Evolutionary conservation across 148 eudicot species (phyloP).

Genomic region (Diospyros kaki): DNA sequence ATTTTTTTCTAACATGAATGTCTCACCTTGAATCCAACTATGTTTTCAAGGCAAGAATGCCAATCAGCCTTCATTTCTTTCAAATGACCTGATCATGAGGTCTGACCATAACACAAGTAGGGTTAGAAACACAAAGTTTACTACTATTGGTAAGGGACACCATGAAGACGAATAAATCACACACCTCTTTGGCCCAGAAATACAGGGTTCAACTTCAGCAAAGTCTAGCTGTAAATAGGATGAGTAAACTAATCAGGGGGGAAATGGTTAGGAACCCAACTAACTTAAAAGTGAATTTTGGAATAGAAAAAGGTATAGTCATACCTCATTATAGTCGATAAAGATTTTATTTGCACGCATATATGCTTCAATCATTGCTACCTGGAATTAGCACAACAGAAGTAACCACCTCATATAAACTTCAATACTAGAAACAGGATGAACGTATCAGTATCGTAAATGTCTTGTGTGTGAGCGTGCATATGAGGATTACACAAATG

Average conservation of each 20-base stretch:
- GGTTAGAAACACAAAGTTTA: constrained; percentile 4
- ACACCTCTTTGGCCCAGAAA: constrained; percentile 69
- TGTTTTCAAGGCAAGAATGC: constrained; percentile 62
- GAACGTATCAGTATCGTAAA: too few relatives aligned
- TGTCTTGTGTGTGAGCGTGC: too few relatives aligned
- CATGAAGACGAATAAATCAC: background rate
- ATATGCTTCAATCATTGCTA: constrained; percentile 66
- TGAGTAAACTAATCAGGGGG: constrained; percentile 31
- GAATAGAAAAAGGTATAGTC: background rate
- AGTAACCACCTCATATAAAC: too few relatives aligned
- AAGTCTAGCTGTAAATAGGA: constrained; percentile 47
- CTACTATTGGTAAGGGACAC: background rate
- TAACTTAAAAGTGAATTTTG: background rate
- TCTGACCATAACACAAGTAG: constrained; percentile 23
- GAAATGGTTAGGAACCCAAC: background rate
- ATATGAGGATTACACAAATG: background rate
- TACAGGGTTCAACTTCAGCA: constrained; percentile 52
- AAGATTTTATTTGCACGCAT: constrained; percentile 63
- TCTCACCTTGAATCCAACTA: constrained; percentile 66
- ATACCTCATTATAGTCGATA: constrained; percentile 59
- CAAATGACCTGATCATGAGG: constrained; percentile 65
- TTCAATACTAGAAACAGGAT: too few relatives aligned
- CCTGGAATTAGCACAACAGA: too few relatives aligned
- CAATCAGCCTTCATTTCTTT: constrained; percentile 70
- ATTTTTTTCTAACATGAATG: too few relatives aligned